phyloP scores from a whole-genome alignment of 345 rosid species.

The Linum usitatissimum region DNA sequence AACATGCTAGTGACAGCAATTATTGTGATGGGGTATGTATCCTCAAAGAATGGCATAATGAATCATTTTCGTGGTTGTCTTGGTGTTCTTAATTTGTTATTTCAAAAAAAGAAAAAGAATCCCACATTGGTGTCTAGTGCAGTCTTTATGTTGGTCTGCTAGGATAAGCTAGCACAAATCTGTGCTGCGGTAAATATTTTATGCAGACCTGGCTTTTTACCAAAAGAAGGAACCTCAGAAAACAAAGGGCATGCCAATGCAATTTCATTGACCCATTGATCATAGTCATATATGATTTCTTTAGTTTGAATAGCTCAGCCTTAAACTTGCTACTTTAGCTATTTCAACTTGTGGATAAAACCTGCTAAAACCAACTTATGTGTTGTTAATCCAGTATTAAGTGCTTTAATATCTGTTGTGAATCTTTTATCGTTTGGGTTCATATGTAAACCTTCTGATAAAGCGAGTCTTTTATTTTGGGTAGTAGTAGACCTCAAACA shows the following conservation, averaged over 20 bases:
- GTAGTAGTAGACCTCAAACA: conserved; percentile 32
- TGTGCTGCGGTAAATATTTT: neutral
- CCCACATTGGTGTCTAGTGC: neutral
- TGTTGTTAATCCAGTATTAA: too few relatives aligned
- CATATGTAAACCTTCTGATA: conserved; percentile 13
- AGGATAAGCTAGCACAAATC: neutral
- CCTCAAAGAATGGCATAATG: conserved; percentile 2
- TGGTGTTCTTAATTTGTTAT: neutral
- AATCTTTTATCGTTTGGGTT: too few relatives aligned
- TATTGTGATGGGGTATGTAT: conserved; percentile 52
- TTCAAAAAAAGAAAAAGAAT: too few relatives aligned
- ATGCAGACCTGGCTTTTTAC: neutral
- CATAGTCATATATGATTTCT: too few relatives aligned
- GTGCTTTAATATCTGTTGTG: neutral
- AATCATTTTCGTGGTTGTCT: neutral
- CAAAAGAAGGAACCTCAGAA: neutral
- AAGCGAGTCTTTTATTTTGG: conserved; percentile 13
- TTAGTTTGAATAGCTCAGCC: too few relatives aligned
- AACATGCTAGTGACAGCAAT: conserved; percentile 52
- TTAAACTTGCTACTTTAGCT: too few relatives aligned
- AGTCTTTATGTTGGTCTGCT: neutral
- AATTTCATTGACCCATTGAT: neutral
- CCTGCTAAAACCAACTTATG: too few relatives aligned
- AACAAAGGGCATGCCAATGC: neutral
- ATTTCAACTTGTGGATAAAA: too few relatives aligned